These are phyloP conservation scores for Diaporthe ilicicola DNA, from an alignment of 2,329 filamentous ascomycete genomes.

Conservation along the genomic window DNA sequence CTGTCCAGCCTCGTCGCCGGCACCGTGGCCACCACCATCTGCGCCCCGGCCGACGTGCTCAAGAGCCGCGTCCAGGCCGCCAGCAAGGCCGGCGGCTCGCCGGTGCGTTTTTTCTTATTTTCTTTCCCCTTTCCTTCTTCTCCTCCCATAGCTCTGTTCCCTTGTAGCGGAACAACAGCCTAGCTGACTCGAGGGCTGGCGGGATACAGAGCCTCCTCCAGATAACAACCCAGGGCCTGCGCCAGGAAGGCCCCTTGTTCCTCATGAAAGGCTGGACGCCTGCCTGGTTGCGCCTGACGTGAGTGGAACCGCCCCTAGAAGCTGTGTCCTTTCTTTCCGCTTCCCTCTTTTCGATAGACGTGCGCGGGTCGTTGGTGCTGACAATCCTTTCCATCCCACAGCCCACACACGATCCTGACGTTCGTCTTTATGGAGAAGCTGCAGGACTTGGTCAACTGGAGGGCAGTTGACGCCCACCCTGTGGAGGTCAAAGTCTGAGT, in stretches of 20 bases:
- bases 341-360: too few relatives aligned
- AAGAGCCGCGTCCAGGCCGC: slow-evolving; percentile 53
- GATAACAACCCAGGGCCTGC: slow-evolving; percentile 45
- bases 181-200: slow-evolving; percentile 22
- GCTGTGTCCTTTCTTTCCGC: background rate
- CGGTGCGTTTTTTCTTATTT: background rate
- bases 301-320: slow-evolving; percentile 30
- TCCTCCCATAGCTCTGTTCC: background rate
- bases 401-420: slow-evolving; percentile 54
- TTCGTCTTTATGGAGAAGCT: slow-evolving; percentile 57
- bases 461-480: background rate
- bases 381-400: slow-evolving; percentile 26
- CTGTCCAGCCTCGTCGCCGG: slow-evolving; percentile 51
- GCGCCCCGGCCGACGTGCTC: slow-evolving; percentile 54
- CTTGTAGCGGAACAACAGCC: background rate
- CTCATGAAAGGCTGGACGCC: slow-evolving; percentile 57
- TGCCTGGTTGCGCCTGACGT: slow-evolving; percentile 54
- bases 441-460: slow-evolving; percentile 41
- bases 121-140: too few relatives aligned
- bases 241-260: slow-evolving; percentile 50
- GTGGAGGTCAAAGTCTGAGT: slow-evolving; percentile 30
- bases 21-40: slow-evolving; percentile 56
- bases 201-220: slow-evolving; percentile 41
- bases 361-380: background rate
- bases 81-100: slow-evolving; percentile 32